Evolutionary conservation across 1,284 basidiomycete genomes (phyloP).

Genomic region (Athelia sp.): DNA sequence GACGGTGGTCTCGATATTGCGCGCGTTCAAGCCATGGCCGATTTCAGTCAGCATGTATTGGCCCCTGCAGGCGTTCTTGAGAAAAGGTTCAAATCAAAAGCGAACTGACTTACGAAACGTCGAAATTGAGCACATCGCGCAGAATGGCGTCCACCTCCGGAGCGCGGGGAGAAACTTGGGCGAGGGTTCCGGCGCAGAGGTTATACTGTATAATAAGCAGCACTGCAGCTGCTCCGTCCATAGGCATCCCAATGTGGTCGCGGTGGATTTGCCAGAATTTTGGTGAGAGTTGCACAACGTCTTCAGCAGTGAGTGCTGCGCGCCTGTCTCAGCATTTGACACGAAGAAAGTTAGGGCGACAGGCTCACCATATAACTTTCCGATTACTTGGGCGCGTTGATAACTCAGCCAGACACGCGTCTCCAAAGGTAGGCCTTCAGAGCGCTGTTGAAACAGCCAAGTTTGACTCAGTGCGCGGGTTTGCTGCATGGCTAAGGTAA

Average conservation of each 20-base stretch:
- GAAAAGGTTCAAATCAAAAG: background rate
- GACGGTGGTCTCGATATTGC: slow-evolving; percentile 35
- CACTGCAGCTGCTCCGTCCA: slow-evolving; percentile 32
- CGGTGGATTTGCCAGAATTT: slow-evolving; percentile 37
- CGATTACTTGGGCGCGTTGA: too few species aligned
- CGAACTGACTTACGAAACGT: slow-evolving; percentile 12
- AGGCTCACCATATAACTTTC: too few species aligned
- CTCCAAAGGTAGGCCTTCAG: too few species aligned
- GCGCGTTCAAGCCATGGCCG: slow-evolving; percentile 36
- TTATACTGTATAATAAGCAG: slow-evolving; percentile 41
- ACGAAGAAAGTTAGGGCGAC: too few species aligned
- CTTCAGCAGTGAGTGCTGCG: slow-evolving; percentile 27
- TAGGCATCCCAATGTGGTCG: slow-evolving; percentile 28
- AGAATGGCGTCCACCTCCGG: slow-evolving; percentile 26
- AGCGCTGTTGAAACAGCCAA: too few species aligned
- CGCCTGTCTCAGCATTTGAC: background rate
- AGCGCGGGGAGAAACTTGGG: slow-evolving; percentile 22
- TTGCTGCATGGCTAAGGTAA: too few species aligned
- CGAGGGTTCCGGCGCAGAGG: slow-evolving; percentile 35
- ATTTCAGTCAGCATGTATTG: slow-evolving; percentile 38
- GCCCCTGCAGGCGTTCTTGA: slow-evolving; percentile 19
- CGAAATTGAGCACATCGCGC: slow-evolving; percentile 23
- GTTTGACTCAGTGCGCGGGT: too few species aligned
- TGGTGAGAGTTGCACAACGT: slow-evolving; percentile 18
- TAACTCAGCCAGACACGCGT: too few species aligned